Percentiles rank a stretch among this genome's conserved stretches.
Conservation (phyloP, 2,329 filamentous ascomycete species). For the Sporothrix phasma region DNA sequence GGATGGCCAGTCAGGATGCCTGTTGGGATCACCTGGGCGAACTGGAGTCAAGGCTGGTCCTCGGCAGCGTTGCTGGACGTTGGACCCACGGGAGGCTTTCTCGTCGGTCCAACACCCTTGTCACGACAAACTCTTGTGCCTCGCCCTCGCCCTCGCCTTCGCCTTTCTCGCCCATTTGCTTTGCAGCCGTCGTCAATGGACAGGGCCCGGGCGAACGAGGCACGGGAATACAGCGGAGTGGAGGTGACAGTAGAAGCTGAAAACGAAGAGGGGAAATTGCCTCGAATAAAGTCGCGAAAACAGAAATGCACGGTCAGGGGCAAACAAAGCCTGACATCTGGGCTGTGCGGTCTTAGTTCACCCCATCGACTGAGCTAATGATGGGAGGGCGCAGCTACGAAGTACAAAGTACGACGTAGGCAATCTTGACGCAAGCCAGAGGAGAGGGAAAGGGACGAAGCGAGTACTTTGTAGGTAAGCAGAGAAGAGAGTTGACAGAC, state of each 20-base stretch:
- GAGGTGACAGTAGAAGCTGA: too few relatives aligned
- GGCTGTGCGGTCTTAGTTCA: background rate
- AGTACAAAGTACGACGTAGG: too few relatives aligned
- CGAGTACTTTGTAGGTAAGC: too few relatives aligned
- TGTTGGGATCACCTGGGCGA: too few relatives aligned
- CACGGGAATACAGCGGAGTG: constrained; percentile 3
- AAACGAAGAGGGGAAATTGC: background rate
- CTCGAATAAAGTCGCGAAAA: too few relatives aligned
- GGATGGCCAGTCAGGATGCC: too few relatives aligned
- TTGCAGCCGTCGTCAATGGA: background rate
- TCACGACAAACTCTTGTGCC: too few relatives aligned
- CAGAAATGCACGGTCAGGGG: background rate
- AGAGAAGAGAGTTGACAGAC: too few relatives aligned
- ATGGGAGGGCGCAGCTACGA: background rate
- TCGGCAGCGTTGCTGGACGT: background rate
- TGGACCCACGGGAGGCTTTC: background rate
- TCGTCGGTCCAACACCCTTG: too few relatives aligned
- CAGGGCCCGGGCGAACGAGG: background rate
- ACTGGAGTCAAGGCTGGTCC: background rate
- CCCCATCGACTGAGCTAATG: background rate
- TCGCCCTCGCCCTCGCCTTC: background rate
- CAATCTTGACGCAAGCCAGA: too few relatives aligned
- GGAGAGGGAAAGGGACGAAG: too few relatives aligned
- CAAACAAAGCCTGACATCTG: background rate
- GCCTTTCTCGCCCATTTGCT: background rate